Percentiles rank a stretch among this genome's conserved stretches.
These are phyloP conservation scores for Petrea volubilis DNA, from an alignment of 257 asterid genomes.

Conservation along the genomic window DNA sequence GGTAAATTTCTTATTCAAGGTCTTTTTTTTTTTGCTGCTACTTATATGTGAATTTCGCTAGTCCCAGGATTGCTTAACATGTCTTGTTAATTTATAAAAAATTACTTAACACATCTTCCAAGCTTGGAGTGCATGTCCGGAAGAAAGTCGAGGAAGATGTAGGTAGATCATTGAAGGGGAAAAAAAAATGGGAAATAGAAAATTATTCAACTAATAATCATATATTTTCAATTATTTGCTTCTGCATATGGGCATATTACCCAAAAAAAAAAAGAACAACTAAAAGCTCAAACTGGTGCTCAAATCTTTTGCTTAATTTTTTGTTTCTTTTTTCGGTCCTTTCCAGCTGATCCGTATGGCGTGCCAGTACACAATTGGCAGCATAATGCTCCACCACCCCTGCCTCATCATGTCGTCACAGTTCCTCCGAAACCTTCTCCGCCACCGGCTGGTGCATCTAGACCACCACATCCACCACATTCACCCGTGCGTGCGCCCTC, in stretches of 20 bases:
- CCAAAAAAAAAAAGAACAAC: no score
- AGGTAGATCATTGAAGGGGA: background rate
- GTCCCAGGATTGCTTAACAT: no score
- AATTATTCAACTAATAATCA: background rate
- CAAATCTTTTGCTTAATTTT: no score
- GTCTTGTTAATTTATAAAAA: background rate
- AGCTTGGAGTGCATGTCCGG: background rate
- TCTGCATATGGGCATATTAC: no score
- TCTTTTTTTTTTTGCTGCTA: no score
- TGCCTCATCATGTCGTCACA: slow-evolving; percentile 38
- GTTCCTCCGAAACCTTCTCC: slow-evolving; percentile 50
- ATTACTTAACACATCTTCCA: background rate
- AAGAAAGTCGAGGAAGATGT: background rate
- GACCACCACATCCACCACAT: slow-evolving; percentile 55
- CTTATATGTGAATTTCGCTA: no score
- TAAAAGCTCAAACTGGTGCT: no score
- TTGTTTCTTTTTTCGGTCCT: background rate
- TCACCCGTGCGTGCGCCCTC: slow-evolving; percentile 38
- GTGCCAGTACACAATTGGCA: slow-evolving; percentile 55
- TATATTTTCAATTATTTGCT: background rate
- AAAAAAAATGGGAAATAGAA: background rate
- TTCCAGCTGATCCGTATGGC: slow-evolving; percentile 52
- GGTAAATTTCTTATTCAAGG: no score
- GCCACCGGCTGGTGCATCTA: slow-evolving; percentile 43
- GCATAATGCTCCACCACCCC: slow-evolving; percentile 49